Conservation (phyloP, 306 rosid genomes). For the Ormosia semicastrata region DNA sequence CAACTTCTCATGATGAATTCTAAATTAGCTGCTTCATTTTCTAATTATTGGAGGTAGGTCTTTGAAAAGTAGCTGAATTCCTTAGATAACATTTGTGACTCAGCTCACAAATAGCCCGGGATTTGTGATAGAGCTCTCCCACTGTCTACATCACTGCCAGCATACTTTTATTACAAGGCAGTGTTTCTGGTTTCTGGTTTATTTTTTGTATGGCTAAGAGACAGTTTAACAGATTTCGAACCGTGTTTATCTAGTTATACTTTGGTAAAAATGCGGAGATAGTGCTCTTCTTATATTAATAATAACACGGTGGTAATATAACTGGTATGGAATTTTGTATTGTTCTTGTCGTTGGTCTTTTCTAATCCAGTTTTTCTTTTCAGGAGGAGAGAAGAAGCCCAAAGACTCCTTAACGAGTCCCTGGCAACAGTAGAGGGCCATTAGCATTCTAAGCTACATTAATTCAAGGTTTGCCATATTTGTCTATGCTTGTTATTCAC, state of each 20-base stretch:
- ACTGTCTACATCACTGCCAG: not conserved
- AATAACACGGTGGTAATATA: not conserved
- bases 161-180: not conserved
- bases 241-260: not conserved
- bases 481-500: too few relatives aligned
- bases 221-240: not conserved
- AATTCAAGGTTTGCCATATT: too few relatives aligned
- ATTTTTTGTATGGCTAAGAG: not conserved
- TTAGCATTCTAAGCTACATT: not conserved
- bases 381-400: slow-evolving; percentile 94
- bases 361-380: not conserved
- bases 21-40: not conserved
- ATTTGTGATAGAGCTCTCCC: not conserved
- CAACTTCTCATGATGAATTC: not conserved
- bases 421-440: slow-evolving; percentile 64
- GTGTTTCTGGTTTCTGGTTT: not conserved
- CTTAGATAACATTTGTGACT: not conserved
- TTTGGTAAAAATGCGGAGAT: not conserved
- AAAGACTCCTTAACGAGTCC: slow-evolving; percentile 72
- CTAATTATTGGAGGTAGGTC: not conserved
- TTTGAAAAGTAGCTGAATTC: not conserved
- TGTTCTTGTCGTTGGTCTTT: not conserved
- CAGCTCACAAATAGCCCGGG: not conserved
- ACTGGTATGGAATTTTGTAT: not conserved
- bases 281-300: not conserved